Conservation (phyloP, 176 grass and related monocot species). For the Paspalum vaginatum region DNA sequence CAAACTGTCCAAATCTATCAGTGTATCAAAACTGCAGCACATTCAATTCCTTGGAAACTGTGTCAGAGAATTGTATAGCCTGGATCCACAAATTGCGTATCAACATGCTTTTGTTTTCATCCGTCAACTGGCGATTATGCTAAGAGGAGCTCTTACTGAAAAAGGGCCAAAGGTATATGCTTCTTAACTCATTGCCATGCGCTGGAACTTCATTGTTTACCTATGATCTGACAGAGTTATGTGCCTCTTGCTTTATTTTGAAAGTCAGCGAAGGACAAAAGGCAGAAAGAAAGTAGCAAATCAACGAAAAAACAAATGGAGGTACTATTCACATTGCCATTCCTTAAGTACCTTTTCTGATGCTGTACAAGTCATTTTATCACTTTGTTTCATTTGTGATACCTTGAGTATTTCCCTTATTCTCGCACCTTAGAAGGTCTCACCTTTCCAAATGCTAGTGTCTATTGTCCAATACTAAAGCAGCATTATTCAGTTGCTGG, state of each 20-base stretch:
- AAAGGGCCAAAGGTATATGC: constrained; percentile 78
- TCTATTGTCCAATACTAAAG: constrained; percentile 7
- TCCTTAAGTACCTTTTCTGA: neutral
- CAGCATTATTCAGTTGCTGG: constrained; percentile 26
- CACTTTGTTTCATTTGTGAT: neutral
- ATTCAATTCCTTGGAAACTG: constrained; percentile 97
- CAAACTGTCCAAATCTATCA: constrained; percentile 88
- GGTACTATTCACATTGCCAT: constrained; percentile 42
- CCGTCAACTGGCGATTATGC: constrained; percentile 79
- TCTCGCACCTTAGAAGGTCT: constrained; percentile 3
- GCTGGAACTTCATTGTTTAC: constrained; percentile 15
- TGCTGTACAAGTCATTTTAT: constrained; percentile 18
- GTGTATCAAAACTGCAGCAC: constrained; percentile 78
- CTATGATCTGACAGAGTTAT: constrained; percentile 30
- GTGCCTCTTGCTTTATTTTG: constrained; percentile 36
- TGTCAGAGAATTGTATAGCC: constrained; percentile 76
- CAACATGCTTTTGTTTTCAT: constrained; percentile 97
- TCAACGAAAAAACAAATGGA: constrained; percentile 68
- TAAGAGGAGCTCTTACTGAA: constrained; percentile 83
- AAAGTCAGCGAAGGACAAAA: constrained; percentile 79
- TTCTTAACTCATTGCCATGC: constrained; percentile 27
- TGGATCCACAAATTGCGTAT: constrained; percentile 76
- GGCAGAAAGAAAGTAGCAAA: constrained; percentile 72
- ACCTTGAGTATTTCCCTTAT: constrained; percentile 3
- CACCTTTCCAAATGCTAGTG: neutral